Evolutionary conservation across 1,284 basidiomycete species (phyloP).

Genomic region (Ganoderma lucidum): DNA sequence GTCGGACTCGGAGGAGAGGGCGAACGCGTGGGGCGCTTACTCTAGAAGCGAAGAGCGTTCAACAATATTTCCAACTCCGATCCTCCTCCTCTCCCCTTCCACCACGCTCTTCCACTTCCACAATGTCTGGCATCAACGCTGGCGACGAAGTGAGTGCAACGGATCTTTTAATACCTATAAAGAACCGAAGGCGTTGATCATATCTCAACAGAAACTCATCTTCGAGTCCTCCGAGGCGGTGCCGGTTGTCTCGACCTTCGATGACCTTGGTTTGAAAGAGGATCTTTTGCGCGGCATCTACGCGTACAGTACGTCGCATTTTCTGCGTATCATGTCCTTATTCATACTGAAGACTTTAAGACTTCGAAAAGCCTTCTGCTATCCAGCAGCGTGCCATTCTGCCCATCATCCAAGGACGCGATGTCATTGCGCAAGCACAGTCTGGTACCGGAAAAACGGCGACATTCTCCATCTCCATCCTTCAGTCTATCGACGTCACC

Average conservation of each 20-base stretch:
- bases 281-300: conserved; percentile 97
- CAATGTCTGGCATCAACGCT: conserved; percentile 79
- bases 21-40: conserved; percentile 25
- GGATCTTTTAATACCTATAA: background rate
- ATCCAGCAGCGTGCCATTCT: conserved; percentile 99
- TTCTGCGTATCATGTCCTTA: background rate
- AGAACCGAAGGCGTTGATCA: background rate
- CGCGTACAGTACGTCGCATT: conserved; percentile 86
- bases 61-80: conserved; percentile 64
- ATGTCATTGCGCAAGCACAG: conserved; percentile 99
- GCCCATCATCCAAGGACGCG: conserved; percentile 93
- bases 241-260: conserved; percentile 86
- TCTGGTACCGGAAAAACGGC: conserved; percentile 99
- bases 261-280: conserved; percentile 94
- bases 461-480: conserved; percentile 94
- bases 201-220: conserved; percentile 78
- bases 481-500: conserved; percentile 96
- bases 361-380: conserved; percentile 99
- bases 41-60: conserved; percentile 18
- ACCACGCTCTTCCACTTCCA: conserved; percentile 34
- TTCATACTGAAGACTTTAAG: conserved; percentile 49
- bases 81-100: conserved; percentile 46
- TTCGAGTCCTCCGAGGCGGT: conserved; percentile 99
- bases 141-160: conserved; percentile 72
- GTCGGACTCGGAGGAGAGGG: conserved; percentile 1